Evolutionary conservation across 768 basidiomycete genomes (phyloP).

Genomic region (Stropharia rugosoannulata): DNA sequence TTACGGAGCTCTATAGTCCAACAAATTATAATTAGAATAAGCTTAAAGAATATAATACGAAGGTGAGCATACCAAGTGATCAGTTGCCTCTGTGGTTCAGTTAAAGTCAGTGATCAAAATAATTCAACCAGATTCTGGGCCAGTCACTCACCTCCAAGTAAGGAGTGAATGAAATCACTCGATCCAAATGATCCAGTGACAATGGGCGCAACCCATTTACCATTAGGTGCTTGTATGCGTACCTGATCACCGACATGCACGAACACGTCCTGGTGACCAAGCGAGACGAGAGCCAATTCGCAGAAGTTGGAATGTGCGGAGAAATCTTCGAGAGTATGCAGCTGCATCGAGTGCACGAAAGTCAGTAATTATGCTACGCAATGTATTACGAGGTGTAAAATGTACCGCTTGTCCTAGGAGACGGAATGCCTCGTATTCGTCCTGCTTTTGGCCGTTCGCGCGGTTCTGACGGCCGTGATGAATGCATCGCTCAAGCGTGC

Average conservation of each 20-base stretch:
- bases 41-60: background rate
- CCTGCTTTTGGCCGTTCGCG: slow-evolving; percentile 54
- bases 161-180: slow-evolving; percentile 76
- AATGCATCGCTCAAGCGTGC: slow-evolving; percentile 77
- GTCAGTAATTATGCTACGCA: background rate
- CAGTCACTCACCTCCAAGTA: slow-evolving; percentile 63
- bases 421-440: slow-evolving; percentile 78
- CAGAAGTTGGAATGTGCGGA: slow-evolving; percentile 90
- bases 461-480: slow-evolving; percentile 69
- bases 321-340: slow-evolving; percentile 86
- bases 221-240: slow-evolving; percentile 70
- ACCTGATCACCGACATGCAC: slow-evolving; percentile 83
- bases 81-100: slow-evolving; percentile 49
- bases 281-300: slow-evolving; percentile 72
- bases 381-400: slow-evolving; percentile 12
- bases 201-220: slow-evolving; percentile 75
- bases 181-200: slow-evolving; percentile 84
- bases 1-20: slow-evolving; percentile 28
- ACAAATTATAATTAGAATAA: background rate
- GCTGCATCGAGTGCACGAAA: slow-evolving; percentile 30
- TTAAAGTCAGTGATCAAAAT: background rate
- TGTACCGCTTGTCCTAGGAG: slow-evolving; percentile 70
- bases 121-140: slow-evolving; percentile 32
- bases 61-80: slow-evolving; percentile 51
- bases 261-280: slow-evolving; percentile 81